Evolutionary conservation across 2,329 filamentous ascomycete species (phyloP), one percentile per base, ranked within the genome.

Genomic region (Sodiomyces alkalinus): DNA sequence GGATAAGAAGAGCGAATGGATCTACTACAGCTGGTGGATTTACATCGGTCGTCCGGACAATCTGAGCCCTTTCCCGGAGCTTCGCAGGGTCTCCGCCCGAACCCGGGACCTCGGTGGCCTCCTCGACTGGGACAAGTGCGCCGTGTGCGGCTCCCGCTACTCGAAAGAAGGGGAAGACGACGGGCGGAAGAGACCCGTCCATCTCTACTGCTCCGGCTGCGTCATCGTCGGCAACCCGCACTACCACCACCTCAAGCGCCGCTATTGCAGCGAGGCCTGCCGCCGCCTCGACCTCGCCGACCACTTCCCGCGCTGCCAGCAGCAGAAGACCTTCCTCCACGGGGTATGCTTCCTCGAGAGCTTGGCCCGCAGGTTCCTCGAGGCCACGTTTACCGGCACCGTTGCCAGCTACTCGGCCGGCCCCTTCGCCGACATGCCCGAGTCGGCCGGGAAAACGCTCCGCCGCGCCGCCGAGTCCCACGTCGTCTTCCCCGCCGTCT

Each of bases 211-310:
- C 28, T 19, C 25, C 5, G 35, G 35, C 12, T 33, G 33, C 30
- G 31, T 27, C 17, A 18, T 30, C 29, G 14, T 19, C 23, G 23
- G 8, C 14, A 26, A 21, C 14, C 23, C 23, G 2, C n/a, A n/a
- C n/a, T n/a, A n/a, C n/a, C n/a, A n/a, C n/a, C 10, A 28, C 21
- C 16, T 33, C 5, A 30, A 12, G 7, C 31, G 27, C 17, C 17
- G 22, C n/a, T 37, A 36, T 26, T 37, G 35, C 26, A 26, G 28
- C 22, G 12, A 27, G 13, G 13, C 28, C 22, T 37, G 35, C 13
- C 28, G 28, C 25, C 25, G 20, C 11, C 17, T 19, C 7, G 35
- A 31, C 15, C 36, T 30, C 30, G 8, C 26, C n/a, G 24, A 29
- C 12, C 33, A 36, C 33, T 29, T 22, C n/a, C 10, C 19, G n/a